Conservation (phyloP, 345 rosid genomes). For the Microcos paniculata region DNA sequence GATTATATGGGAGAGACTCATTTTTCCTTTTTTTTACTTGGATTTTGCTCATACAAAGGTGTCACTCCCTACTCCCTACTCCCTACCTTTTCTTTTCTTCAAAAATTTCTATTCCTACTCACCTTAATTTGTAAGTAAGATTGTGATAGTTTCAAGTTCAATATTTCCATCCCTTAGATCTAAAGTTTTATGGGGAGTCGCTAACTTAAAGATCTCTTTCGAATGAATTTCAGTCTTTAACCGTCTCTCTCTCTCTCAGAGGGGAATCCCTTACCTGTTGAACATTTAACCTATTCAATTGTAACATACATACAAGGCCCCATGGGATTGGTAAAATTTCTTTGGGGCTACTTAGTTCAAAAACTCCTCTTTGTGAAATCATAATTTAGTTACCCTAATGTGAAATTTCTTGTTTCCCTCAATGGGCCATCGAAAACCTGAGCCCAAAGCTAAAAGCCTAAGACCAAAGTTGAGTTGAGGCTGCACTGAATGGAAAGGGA, state of each 20-base stretch:
- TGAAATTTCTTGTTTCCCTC: neutral
- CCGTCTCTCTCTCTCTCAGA: too few relatives aligned
- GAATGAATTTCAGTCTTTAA: too few relatives aligned
- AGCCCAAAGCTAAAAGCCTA: neutral
- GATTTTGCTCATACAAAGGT: neutral
- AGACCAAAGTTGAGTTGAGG: neutral
- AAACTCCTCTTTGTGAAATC: neutral
- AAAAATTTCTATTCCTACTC: neutral
- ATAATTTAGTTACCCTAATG: neutral
- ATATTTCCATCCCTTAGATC: neutral
- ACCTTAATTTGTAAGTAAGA: neutral
- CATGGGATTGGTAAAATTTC: too few relatives aligned
- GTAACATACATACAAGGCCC: too few relatives aligned
- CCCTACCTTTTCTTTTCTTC: neutral
- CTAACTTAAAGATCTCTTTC: too few relatives aligned
- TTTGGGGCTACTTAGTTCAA: neutral
- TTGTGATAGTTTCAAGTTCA: neutral
- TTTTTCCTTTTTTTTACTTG: neutral
- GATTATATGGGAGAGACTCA: neutral
- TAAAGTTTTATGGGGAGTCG: too few relatives aligned
- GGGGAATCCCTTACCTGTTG: too few relatives aligned
- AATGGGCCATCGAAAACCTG: neutral
- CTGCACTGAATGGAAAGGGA: slow-evolving; percentile 23
- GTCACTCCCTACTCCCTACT: neutral
- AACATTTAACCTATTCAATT: too few relatives aligned